Base-by-base conservation (phyloP, 768 basidiomycete species). In the Mycena epipterygia region DNA sequence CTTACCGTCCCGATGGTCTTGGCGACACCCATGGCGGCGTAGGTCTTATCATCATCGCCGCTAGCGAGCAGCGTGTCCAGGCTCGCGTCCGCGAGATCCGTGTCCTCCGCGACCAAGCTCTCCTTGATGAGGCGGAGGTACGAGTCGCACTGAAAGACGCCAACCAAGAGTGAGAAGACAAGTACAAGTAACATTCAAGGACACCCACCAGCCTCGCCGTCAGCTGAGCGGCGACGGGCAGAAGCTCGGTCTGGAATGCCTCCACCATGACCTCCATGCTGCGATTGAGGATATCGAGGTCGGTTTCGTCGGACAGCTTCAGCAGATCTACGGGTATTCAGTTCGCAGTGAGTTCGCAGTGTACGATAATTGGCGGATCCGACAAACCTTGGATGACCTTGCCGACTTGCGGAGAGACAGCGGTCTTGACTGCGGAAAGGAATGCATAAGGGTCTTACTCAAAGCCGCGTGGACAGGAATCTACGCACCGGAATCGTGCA, bases 241-340 rank as follows among this genome's bases (percentile, higher is more conserved):
- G 83, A 7, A 97, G 84, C 83, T 96, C 93, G 5, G 89, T 89
- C 76, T 93, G 91, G 88, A 94, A 97, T 46, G 89, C 88, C 73
- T 95, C 90, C 19, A 96, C 95, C 89, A 97, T 91, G 29, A 89
- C 88, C 75, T 95, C 93, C 91, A 95, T 95, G 75, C 92, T 89
- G 70, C 84, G 85, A 76, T 94, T 95, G 64, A 96, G 85, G 55
- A 94, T 87, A 77, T 97, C 95, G 49, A 97, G 83, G 78, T 97
- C 95, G 51, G 94, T 95, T 81, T 96, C 94, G 77, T 96, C 93
- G n/a, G 93, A 90, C 49, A 97, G 86, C 79, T 94, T 95, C 74
- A 96, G 87, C n/a, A 96, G 84, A 77, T 93, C 94, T 94, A 70
- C 17, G 48, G 63, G 14, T 37, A 6, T 6, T 14, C 35, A 37